These are phyloP conservation scores for Neurospora cerealis DNA, from an alignment of 495 filamentous ascomycete genomes.

Conservation along the genomic window DNA sequence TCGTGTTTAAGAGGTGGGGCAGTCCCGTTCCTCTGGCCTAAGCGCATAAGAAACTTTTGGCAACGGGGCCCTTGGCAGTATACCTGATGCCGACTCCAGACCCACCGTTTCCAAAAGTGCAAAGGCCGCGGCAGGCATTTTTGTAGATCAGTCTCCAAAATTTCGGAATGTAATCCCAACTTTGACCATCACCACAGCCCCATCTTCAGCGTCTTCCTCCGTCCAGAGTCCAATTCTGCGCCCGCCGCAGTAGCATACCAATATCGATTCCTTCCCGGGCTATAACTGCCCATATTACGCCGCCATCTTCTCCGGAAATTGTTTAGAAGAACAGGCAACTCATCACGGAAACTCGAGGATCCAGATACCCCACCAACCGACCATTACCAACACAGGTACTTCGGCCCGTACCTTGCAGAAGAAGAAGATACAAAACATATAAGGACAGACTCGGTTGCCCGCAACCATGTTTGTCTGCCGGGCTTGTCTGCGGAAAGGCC, in stretches of 20 bases:
- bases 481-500: slow-evolving; percentile 22
- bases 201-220: background rate
- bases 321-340: background rate
- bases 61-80: background rate
- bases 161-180: background rate
- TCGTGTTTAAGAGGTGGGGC: background rate
- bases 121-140: background rate
- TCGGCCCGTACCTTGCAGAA: background rate
- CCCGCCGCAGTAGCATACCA: background rate
- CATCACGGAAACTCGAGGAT: background rate
- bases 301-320: background rate
- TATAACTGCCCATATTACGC: background rate
- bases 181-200: background rate
- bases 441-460: background rate
- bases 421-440: background rate
- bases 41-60: background rate
- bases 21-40: background rate
- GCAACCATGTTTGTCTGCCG: slow-evolving; percentile 32
- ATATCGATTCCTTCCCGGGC: background rate
- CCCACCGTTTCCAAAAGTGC: background rate
- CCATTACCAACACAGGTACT: background rate
- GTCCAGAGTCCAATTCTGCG: background rate
- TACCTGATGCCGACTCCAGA: background rate
- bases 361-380: background rate
- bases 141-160: background rate